Conservation (phyloP, 108 stramenopile species). For the Conticribra guillardii region DNA sequence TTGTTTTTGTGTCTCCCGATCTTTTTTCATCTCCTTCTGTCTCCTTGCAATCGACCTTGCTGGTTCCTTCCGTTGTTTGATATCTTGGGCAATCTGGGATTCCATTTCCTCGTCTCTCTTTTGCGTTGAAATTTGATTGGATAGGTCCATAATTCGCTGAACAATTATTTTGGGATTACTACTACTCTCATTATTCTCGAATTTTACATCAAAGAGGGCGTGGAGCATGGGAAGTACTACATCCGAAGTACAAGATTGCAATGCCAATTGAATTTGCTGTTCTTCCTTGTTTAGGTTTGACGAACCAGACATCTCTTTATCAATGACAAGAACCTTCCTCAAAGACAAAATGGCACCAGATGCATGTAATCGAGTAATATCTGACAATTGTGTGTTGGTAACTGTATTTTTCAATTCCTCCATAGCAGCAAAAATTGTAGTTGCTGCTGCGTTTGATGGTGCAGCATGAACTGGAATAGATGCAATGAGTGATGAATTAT, state of each 20-base stretch:
- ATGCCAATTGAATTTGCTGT: not conserved
- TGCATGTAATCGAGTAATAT: conserved; percentile 51
- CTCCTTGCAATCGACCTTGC: conserved; percentile 70
- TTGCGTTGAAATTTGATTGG: conserved; percentile 12
- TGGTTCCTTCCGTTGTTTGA: conserved; percentile 70
- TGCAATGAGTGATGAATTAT: conserved; percentile 54
- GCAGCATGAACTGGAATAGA: conserved; percentile 4
- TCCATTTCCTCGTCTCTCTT: conserved; percentile 69
- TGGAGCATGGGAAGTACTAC: conserved; percentile 26
- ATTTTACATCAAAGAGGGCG: conserved; percentile 9
- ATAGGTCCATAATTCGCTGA: conserved; percentile 33
- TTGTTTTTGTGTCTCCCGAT: conserved; percentile 19
- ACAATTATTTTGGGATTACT: conserved; percentile 14
- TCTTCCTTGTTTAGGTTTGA: not conserved
- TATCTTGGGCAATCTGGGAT: conserved; percentile 53
- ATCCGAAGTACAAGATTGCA: conserved; percentile 21
- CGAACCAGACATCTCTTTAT: not conserved
- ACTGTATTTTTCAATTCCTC: conserved; percentile 11
- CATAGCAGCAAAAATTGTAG: not conserved
- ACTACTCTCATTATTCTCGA: not conserved
- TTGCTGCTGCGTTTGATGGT: not conserved
- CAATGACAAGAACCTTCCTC: conserved; percentile 30
- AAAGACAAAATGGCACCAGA: conserved; percentile 58
- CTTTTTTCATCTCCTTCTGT: conserved; percentile 57
- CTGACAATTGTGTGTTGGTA: conserved; percentile 9